These are phyloP conservation scores for Binderoboletus segoi DNA, from an alignment of 1,284 basidiomycete species.

Conservation along the genomic window DNA sequence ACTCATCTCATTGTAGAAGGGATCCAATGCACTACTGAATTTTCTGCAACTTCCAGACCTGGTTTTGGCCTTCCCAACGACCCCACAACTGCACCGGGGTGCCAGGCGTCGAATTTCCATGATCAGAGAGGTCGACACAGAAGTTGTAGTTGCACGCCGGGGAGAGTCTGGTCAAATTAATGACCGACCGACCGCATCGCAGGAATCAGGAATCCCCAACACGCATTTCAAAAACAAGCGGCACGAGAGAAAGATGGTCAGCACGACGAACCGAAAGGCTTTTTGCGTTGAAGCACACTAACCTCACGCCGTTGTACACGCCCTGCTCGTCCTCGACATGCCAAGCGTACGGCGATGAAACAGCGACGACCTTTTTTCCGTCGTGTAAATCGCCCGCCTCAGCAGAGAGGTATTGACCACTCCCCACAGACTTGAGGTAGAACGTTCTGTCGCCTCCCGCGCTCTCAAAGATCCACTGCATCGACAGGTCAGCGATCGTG, in stretches of 20 bases:
- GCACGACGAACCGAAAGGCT: no score
- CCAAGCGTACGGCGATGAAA: slow-evolving; percentile 43
- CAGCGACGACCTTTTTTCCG: slow-evolving; percentile 35
- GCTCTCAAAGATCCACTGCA: slow-evolving; percentile 52
- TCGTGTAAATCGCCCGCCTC: slow-evolving; percentile 26
- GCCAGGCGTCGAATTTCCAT: slow-evolving; percentile 39
- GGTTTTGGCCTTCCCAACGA: slow-evolving; percentile 35
- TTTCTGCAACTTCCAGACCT: slow-evolving; percentile 34
- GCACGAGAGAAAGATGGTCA: no score
- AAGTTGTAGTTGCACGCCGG: slow-evolving; percentile 17
- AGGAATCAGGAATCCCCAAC: neutral
- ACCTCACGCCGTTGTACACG: slow-evolving; percentile 21
- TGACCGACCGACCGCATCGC: neutral
- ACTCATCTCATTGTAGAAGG: no score
- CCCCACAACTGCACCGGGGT: slow-evolving; percentile 37
- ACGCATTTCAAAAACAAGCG: no score
- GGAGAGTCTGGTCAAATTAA: slow-evolving; percentile 30
- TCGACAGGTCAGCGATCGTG: neutral
- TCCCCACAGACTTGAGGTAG: slow-evolving; percentile 43
- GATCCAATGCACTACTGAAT: slow-evolving; percentile 2
- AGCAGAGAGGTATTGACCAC: slow-evolving; percentile 45
- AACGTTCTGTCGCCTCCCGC: slow-evolving; percentile 35
- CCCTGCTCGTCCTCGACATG: slow-evolving; percentile 38
- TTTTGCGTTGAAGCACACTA: no score
- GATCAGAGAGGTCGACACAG: slow-evolving; percentile 33